Evolutionary conservation across 257 asterid genomes (phyloP), one percentile per base, ranked within the genome.

Genomic region (Penstemon barbatus): DNA sequence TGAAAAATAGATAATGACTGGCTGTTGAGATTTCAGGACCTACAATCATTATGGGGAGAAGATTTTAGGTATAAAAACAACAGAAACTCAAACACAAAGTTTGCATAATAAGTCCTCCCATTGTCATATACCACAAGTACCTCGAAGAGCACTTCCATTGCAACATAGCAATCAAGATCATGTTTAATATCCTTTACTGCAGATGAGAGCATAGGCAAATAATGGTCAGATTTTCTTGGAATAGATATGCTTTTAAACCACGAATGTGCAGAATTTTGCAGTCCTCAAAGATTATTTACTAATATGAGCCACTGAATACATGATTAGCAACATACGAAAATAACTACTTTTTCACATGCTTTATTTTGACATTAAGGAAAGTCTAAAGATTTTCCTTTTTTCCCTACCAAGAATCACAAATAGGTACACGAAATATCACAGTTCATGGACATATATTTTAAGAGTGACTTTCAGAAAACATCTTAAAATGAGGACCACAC

Each of bases 81-180:
- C 15, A 57, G 46, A 53, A 60, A 39, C 67, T 44, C 48, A 56
- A 33, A 11, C 2, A 61, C 15, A 73, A 40, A 25, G 33, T 25
- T 25, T 25, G 33, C 2, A 55, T 9, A 37, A 25, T 52, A 1
- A 66, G 45, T 42, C 52, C 53, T 63, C 38, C 65, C 74, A 72
- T 18, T 49, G 33, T 65, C 75, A 73, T 70, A 44, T 41, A 62
- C 71, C 44, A 66, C 60, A 40, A 69, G 65, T 68, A 93, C 99
- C 97, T 94, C 96, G 68, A 80, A 77, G 57, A 94, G 95, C 72
- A 91, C 97, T 83, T 87, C 96, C 94, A 94, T 84, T 9, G 96
- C 96, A 74, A 82, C 73, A 77, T 84, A 89, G 80, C 89, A 82
- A 80, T 91, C 97, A 65, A 79, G 86, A 81, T 94, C 99, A 77